Evolutionary conservation across 805 yeast genomes (phyloP).

Genomic region (Brettanomyces anomalus): DNA sequence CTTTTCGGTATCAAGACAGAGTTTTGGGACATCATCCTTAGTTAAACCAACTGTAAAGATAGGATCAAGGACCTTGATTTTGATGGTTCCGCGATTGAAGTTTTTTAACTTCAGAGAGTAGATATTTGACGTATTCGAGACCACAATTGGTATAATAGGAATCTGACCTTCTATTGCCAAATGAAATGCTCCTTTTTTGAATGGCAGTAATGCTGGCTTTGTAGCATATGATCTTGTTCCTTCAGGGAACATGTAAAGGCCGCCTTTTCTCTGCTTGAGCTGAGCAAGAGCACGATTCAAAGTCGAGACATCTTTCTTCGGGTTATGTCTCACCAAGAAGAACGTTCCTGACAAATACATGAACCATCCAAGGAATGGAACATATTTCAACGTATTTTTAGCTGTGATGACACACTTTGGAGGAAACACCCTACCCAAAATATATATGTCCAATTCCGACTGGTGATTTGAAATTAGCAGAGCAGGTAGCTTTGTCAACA

Average conservation of each 20-base stretch:
- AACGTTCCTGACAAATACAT: constrained; percentile 87
- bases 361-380: constrained; percentile 96
- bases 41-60: constrained; percentile 61
- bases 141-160: constrained; percentile 84
- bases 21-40: constrained; percentile 58
- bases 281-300: constrained; percentile 59
- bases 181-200: constrained; percentile 98
- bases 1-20: constrained; percentile 47
- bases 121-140: constrained; percentile 73
- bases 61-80: constrained; percentile 75
- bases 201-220: constrained; percentile 65
- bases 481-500: constrained; percentile 57
- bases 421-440: constrained; percentile 80
- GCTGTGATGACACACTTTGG: constrained; percentile 88
- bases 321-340: constrained; percentile 76
- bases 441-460: constrained; percentile 73
- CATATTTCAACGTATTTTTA: constrained; percentile 69
- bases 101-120: constrained; percentile 50
- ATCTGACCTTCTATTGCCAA: constrained; percentile 87
- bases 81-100: constrained; percentile 73
- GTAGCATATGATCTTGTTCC: constrained; percentile 85
- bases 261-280: constrained; percentile 57
- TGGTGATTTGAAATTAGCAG: constrained; percentile 85
- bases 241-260: constrained; percentile 89
- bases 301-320: constrained; percentile 66